Evolutionary conservation across 31 red algal species (phyloP).

Genomic region (Odonthalia washingtoniensis): DNA sequence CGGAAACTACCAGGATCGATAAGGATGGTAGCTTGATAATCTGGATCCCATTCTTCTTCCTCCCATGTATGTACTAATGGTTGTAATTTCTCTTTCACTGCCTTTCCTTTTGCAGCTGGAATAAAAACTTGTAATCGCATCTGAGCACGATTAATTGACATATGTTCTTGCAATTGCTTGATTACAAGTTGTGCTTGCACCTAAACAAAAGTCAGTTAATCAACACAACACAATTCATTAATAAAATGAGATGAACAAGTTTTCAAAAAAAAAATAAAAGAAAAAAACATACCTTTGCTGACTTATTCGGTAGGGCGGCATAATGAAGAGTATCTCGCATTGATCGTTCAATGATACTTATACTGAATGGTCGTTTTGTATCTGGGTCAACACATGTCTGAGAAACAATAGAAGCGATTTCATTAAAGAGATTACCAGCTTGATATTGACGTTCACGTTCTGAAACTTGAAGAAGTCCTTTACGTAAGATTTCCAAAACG

Average conservation of each 20-base stretch:
- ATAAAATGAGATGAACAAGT: neutral
- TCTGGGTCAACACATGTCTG: constrained; percentile 86
- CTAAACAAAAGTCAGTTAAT: neutral
- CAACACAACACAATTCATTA: neutral
- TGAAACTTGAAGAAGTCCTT: constrained; percentile 94
- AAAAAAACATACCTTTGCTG: constrained; percentile 75
- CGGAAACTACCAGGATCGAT: constrained; percentile 92
- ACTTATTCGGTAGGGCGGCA: constrained; percentile 83
- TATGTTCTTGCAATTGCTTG: constrained; percentile 77
- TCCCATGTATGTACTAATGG: constrained; percentile 65
- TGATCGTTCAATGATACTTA: constrained; percentile 83
- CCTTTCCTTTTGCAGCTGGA: constrained; percentile 70
- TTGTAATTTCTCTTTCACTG: constrained; percentile 69
- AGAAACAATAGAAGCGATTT: constrained; percentile 90
- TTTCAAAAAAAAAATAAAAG: too few species aligned
- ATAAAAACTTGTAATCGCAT: constrained; percentile 83
- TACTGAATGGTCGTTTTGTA: constrained; percentile 88
- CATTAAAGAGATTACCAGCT: constrained; percentile 70
- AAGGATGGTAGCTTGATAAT: constrained; percentile 67
- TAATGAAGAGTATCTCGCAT: constrained; percentile 90
- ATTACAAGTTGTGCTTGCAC: constrained; percentile 93
- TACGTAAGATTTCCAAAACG: constrained; percentile 74
- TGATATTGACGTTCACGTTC: constrained; percentile 91
- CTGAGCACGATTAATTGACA: constrained; percentile 84
- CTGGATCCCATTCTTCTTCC: constrained; percentile 72